Conservation (phyloP, 768 basidiomycete species). For the Mycena chlorophos region DNA sequence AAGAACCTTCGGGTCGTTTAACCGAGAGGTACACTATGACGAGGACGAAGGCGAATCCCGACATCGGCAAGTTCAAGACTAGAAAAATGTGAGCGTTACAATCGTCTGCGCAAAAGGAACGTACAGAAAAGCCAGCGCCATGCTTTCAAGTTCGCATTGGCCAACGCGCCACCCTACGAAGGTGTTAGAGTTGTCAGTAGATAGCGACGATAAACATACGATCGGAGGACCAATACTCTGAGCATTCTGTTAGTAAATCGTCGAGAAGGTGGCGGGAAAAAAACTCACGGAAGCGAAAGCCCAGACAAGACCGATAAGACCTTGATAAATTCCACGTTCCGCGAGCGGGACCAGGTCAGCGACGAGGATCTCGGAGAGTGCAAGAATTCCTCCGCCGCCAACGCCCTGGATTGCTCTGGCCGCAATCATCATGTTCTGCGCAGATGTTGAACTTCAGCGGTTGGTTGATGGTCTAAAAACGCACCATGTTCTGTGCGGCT, state of each 20-base stretch:
- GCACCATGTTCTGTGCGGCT: conserved; percentile 37
- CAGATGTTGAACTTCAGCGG: background rate
- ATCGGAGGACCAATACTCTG: conserved; percentile 20
- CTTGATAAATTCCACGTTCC: conserved; percentile 40
- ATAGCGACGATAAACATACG: conserved; percentile 1
- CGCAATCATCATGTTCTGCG: conserved; percentile 35
- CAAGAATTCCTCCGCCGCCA: conserved; percentile 37
- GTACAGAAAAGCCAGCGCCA: conserved; percentile 35
- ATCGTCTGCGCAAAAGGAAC: conserved; percentile 5
- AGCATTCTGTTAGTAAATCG: background rate
- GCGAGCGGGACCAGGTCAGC: conserved; percentile 45
- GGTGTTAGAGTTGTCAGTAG: background rate
- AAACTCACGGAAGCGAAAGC: conserved; percentile 31
- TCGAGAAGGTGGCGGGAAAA: background rate
- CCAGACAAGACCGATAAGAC: conserved; percentile 33
- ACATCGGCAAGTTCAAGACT: background rate
- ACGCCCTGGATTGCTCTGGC: conserved; percentile 38
- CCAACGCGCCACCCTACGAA: conserved; percentile 24
- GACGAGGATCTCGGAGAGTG: conserved; percentile 39
- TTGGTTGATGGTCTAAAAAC: background rate
- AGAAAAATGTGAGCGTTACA: too few relatives aligned
- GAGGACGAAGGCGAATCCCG: background rate
- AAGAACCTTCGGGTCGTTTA: background rate
- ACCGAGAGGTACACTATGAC: background rate
- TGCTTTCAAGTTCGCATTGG: conserved; percentile 21